Evolutionary conservation across 139 green algal species (phyloP).

Genomic region (Choricystis sp.): DNA sequence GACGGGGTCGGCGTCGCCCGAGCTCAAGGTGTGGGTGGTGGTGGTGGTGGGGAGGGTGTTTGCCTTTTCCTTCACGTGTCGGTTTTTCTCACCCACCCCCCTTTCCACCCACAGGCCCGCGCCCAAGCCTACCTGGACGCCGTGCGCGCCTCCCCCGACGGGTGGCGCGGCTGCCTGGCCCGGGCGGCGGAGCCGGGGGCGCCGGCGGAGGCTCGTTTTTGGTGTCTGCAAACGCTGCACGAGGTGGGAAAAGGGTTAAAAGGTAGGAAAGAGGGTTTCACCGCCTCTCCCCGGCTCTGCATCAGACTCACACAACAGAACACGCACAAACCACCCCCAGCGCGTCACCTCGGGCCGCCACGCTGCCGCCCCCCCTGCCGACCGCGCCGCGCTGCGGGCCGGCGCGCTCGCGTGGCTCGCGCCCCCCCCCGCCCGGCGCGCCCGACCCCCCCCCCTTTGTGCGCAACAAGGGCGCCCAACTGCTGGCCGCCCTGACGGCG

Average conservation of each 20-base stretch:
- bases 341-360: constrained; percentile 2
- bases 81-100: background rate
- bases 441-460: constrained; percentile 51
- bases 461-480: constrained; percentile 87
- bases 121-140: constrained; percentile 43
- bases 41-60: background rate
- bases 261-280: too few relatives aligned
- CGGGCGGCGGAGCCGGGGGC: constrained; percentile 4
- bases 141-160: constrained; percentile 34
- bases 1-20: constrained; percentile 26
- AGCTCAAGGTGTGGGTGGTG: constrained; percentile 19
- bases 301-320: background rate
- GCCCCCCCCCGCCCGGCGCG: background rate
- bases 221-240: constrained; percentile 84
- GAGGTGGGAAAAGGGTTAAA: constrained; percentile 34
- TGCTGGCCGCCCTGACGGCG: constrained; percentile 50
- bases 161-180: constrained; percentile 60
- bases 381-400: background rate
- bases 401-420: constrained; percentile 7
- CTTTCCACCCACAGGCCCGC: constrained; percentile 23
- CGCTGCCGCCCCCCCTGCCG: background rate
- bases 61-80: background rate
- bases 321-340: too few relatives aligned
- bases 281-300: background rate
- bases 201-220: constrained; percentile 79